Conservation (phyloP, 768 basidiomycete species). For the Steccherinum ochraceum region DNA sequence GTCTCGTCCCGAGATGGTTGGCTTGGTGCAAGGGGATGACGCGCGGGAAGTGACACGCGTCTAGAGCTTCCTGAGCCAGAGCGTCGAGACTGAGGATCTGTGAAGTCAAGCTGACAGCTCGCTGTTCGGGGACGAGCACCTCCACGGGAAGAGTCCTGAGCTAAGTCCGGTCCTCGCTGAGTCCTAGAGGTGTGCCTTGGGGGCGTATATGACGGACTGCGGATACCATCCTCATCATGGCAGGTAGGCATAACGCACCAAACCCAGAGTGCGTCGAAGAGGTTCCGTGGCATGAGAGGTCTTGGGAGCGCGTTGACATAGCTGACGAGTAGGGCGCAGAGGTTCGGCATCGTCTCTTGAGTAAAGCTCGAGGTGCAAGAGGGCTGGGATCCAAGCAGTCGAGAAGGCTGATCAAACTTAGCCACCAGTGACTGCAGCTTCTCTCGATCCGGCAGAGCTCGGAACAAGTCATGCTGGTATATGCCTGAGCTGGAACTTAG, state of each 20-base stretch:
- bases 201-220: constrained; percentile 2
- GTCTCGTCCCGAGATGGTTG: constrained; percentile 17
- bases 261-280: constrained; percentile 36
- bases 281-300: constrained; percentile 35
- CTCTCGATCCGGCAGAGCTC: constrained; percentile 33
- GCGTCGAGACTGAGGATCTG: neutral
- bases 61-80: constrained; percentile 1
- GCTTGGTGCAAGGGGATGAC: constrained; percentile 1
- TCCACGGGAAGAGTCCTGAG: neutral
- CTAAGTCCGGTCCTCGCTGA: constrained; percentile 12
- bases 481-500: constrained; percentile 26
- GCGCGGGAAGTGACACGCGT: neutral
- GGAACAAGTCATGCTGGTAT: constrained; percentile 37
- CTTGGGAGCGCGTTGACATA: constrained; percentile 42
- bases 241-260: constrained; percentile 40
- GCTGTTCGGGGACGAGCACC: constrained; percentile 3
- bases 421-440: constrained; percentile 33
- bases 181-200: neutral
- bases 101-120: neutral
- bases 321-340: constrained; percentile 39
- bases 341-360: constrained; percentile 34
- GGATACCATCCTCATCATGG: constrained; percentile 25
- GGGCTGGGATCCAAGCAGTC: constrained; percentile 18
- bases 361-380: constrained; percentile 18
- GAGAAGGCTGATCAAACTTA: constrained; percentile 28